Percentiles rank a stretch among this genome's conserved stretches.
phyloP scores from a whole-genome alignment of 495 filamentous ascomycete species.

The Corynascus novoguineensis region DNA sequence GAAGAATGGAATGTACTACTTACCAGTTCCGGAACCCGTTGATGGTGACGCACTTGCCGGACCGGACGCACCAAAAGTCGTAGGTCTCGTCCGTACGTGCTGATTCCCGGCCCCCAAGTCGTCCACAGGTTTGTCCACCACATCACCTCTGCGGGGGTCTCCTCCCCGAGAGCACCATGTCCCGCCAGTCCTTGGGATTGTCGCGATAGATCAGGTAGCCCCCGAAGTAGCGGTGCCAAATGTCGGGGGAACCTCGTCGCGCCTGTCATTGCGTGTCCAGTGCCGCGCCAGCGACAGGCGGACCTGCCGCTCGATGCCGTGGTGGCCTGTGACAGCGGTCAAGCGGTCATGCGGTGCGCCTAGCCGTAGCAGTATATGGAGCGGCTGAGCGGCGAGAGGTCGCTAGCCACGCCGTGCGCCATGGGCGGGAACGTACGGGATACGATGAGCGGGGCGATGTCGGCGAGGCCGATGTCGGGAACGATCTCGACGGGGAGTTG shows the following conservation, averaged over 20 bases:
- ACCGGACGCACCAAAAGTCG: too few species aligned
- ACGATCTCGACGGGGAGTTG: slow-evolving; percentile 27
- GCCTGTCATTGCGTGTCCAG: slow-evolving; percentile 12
- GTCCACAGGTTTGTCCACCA: slow-evolving; percentile 32
- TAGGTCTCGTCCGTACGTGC: slow-evolving; percentile 28
- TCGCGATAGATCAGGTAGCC: slow-evolving; percentile 32
- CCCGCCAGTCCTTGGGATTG: slow-evolving; percentile 30
- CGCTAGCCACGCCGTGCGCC: slow-evolving; percentile 21
- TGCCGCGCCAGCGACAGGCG: slow-evolving; percentile 24
- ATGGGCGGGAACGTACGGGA: slow-evolving; percentile 24
- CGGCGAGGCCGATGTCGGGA: slow-evolving; percentile 20
- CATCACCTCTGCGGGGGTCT: slow-evolving; percentile 22
- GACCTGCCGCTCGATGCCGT: slow-evolving; percentile 31
- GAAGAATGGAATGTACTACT: too few species aligned
- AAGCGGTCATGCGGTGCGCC: slow-evolving; percentile 21
- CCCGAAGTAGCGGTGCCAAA: slow-evolving; percentile 29
- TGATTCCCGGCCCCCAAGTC: slow-evolving; percentile 32
- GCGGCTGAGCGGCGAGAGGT: slow-evolving; percentile 28
- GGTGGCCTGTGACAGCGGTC: slow-evolving; percentile 29
- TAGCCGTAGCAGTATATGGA: slow-evolving; percentile 32
- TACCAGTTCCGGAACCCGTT: too few species aligned
- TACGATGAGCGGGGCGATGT: slow-evolving; percentile 17
- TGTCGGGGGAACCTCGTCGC: slow-evolving; percentile 23
- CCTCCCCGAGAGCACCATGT: slow-evolving; percentile 14
- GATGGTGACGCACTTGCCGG: too few species aligned